These are phyloP conservation scores for Cicer bijugum DNA, from an alignment of 306 rosid species.

Conservation along the genomic window DNA sequence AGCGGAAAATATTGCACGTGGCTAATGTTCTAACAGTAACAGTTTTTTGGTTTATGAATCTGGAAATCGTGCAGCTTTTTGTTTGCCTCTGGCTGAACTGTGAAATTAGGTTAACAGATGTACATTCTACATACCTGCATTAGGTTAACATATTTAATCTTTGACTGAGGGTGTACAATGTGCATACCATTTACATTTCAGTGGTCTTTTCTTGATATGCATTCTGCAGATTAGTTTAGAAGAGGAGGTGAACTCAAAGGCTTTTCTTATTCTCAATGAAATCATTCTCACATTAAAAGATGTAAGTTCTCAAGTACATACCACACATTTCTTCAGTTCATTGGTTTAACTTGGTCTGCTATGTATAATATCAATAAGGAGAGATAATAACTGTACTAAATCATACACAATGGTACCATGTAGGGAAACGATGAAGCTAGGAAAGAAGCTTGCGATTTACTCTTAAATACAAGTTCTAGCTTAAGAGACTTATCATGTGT, in stretches of 20 bases:
- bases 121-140: not conserved
- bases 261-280: conserved; percentile 88
- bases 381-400: conserved; percentile 35
- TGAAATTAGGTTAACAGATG: conserved; percentile 23
- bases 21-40: not conserved
- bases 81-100: conserved; percentile 35
- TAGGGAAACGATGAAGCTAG: conserved; percentile 79
- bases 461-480: conserved; percentile 67
- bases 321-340: conserved; percentile 33
- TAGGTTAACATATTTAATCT: no score
- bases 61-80: conserved; percentile 7
- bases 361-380: conserved; percentile 30
- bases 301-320: conserved; percentile 56
- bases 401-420: conserved; percentile 35
- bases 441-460: conserved; percentile 79
- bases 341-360: conserved; percentile 19
- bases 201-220: conserved; percentile 25
- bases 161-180: not conserved
- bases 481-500: conserved; percentile 55
- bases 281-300: conserved; percentile 78
- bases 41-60: not conserved
- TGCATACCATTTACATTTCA: not conserved
- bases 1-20: not conserved
- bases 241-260: conserved; percentile 72
- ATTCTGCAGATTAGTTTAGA: conserved; percentile 69